Evolutionary conservation across 331 rosid genomes (phyloP).

Genomic region (Pyrus hybrid): DNA sequence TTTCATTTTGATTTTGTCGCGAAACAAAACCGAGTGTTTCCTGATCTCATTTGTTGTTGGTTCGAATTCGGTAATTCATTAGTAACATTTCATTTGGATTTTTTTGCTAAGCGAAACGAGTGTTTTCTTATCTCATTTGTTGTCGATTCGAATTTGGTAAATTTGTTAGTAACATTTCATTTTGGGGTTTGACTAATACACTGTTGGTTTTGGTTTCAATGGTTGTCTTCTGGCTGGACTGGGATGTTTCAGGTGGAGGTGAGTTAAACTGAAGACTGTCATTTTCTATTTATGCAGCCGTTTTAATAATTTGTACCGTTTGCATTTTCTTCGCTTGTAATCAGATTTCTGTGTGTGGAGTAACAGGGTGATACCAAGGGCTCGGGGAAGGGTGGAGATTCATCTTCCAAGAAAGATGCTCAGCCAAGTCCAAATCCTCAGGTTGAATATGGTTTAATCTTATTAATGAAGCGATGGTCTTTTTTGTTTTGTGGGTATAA

Average conservation of each 20-base stretch:
- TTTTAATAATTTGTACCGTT: background rate
- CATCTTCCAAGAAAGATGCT: slow-evolving; percentile 67
- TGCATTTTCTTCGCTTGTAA: background rate
- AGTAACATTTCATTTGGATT: background rate
- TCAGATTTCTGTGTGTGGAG: slow-evolving; percentile 13
- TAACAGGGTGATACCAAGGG: slow-evolving; percentile 92
- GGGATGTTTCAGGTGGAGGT: slow-evolving; percentile 84
- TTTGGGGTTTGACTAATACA: slow-evolving; percentile 22
- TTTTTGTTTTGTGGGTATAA: background rate
- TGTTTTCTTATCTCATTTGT: background rate
- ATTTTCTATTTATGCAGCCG: background rate
- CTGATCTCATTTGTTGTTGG: background rate
- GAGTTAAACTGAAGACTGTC: slow-evolving; percentile 14
- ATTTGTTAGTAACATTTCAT: background rate
- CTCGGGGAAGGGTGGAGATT: slow-evolving; percentile 75
- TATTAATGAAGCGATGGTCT: background rate
- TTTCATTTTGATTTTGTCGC: background rate
- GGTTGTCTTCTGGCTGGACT: slow-evolving; percentile 15
- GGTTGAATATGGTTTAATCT: slow-evolving; percentile 31
- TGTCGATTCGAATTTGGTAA: background rate
- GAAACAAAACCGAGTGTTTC: background rate
- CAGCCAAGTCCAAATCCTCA: slow-evolving; percentile 61
- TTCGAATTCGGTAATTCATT: background rate
- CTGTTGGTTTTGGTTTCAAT: slow-evolving; percentile 11
- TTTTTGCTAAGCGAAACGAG: background rate